A percentile compares a stretch with the other conserved stretches of the same genome.
Evolutionary conservation across 1,284 basidiomycete genomes (phyloP).

Genomic region (Apiotrichum gracile): DNA sequence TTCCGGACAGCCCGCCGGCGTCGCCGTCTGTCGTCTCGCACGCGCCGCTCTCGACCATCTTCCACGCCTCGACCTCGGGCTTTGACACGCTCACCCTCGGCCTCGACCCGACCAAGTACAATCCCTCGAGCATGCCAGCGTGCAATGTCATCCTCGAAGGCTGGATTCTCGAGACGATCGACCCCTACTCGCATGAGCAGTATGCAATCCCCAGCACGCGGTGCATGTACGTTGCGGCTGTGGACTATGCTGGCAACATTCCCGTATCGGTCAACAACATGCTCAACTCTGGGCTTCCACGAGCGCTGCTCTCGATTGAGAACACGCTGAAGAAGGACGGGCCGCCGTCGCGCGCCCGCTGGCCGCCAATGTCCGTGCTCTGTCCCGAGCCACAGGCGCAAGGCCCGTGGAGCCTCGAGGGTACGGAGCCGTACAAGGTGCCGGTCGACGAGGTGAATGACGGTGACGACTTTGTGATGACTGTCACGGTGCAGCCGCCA

Average conservation of each 20-base stretch:
- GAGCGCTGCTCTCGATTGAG: constrained; percentile 65
- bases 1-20: constrained; percentile 48
- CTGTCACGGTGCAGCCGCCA: constrained; percentile 34
- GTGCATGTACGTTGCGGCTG: constrained; percentile 78
- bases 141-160: constrained; percentile 85
- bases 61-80: constrained; percentile 65
- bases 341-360: constrained; percentile 60
- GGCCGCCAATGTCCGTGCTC: constrained; percentile 52
- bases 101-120: constrained; percentile 61
- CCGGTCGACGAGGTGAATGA: constrained; percentile 35
- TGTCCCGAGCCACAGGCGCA: constrained; percentile 26
- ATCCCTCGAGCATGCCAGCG: constrained; percentile 66
- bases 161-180: constrained; percentile 94
- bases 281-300: constrained; percentile 69
- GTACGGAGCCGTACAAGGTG: constrained; percentile 24
- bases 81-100: constrained; percentile 61
- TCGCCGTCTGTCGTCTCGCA: constrained; percentile 46
- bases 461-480: constrained; percentile 26
- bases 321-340: constrained; percentile 56
- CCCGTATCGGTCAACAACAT: constrained; percentile 81
- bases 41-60: constrained; percentile 54
- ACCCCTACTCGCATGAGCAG: constrained; percentile 92
- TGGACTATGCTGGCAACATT: constrained; percentile 83
- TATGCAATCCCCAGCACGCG: constrained; percentile 91
- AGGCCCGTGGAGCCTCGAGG: constrained; percentile 35